phyloP scores from a whole-genome alignment of 768 basidiomycete genomes.

The Russula vinacea region DNA sequence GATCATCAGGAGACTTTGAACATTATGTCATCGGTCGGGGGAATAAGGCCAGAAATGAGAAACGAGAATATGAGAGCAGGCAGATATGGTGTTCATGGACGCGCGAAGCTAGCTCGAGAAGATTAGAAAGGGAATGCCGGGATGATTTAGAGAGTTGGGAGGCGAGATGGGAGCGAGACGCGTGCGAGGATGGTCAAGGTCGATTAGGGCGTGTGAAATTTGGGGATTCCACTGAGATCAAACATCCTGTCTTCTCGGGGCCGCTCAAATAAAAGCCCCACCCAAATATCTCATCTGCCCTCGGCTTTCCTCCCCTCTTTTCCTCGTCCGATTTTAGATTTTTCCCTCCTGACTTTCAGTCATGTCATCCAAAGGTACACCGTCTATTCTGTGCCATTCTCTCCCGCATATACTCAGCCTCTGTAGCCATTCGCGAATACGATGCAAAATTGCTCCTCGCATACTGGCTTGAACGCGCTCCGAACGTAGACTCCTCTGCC shows the following conservation, averaged over 20 bases:
- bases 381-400: neutral
- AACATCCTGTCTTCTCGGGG: neutral
- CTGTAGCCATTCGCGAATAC: conserved; percentile 86
- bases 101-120: neutral
- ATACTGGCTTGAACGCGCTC: conserved; percentile 94
- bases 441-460: conserved; percentile 97
- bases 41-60: neutral
- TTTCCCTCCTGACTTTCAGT: conserved; percentile 1
- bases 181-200: neutral
- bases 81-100: too few relatives aligned
- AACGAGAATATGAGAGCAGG: neutral
- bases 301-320: conserved; percentile 8
- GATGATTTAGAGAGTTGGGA: conserved; percentile 3
- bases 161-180: conserved; percentile 17
- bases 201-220: conserved; percentile 26
- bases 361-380: conserved; percentile 31
- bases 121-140: neutral
- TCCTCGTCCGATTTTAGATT: conserved; percentile 11
- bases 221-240: conserved; percentile 20
- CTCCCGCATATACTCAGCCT: conserved; percentile 21
- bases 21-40: conserved; percentile 20
- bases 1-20: neutral
- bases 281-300: neutral
- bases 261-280: conserved; percentile 29
- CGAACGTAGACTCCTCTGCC: conserved; percentile 66